phyloP scores from a whole-genome alignment of 805 yeast genomes.

The Candida anglica region DNA sequence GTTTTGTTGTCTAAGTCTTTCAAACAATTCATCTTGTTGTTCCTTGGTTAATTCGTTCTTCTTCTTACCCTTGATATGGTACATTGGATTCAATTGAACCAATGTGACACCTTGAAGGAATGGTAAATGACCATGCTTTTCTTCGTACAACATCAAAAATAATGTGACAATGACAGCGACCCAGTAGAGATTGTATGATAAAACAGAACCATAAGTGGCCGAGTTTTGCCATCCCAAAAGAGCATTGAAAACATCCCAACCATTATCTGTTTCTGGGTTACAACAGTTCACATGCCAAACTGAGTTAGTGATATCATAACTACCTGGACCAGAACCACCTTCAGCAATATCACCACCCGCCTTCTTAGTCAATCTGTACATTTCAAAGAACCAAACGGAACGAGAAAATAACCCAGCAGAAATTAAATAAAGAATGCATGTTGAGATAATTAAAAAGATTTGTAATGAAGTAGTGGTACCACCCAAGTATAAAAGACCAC shows the following conservation, averaged over 20 bases:
- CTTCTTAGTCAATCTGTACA: constrained; percentile 52
- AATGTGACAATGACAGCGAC: constrained; percentile 53
- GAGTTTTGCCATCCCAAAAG: constrained; percentile 96
- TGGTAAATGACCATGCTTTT: constrained; percentile 78
- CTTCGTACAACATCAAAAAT: constrained; percentile 71
- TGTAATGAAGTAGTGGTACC: constrained; percentile 84
- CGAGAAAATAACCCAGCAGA: constrained; percentile 91
- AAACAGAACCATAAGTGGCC: constrained; percentile 88
- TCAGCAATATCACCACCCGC: constrained; percentile 97
- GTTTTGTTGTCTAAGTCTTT: constrained; percentile 20
- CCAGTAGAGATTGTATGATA: constrained; percentile 91
- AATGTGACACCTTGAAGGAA: constrained; percentile 45
- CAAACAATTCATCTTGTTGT: constrained; percentile 34
- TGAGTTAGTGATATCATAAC: constrained; percentile 71
- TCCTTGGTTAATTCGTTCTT: constrained; percentile 33
- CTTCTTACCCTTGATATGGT: constrained; percentile 66
- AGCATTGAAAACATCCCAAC: constrained; percentile 97
- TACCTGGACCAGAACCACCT: constrained; percentile 90
- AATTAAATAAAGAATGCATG: constrained; percentile 83
- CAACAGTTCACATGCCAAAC: constrained; percentile 99
- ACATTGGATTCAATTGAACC: constrained; percentile 62
- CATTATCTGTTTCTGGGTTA: constrained; percentile 85
- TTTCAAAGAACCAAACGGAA: constrained; percentile 87
- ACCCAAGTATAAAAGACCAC: constrained; percentile 70
- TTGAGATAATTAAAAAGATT: constrained; percentile 79